Evolutionary conservation across 202 grass and related monocot species (phyloP), one percentile per base, ranked within the genome.

Genomic region (Zizania palustris): DNA sequence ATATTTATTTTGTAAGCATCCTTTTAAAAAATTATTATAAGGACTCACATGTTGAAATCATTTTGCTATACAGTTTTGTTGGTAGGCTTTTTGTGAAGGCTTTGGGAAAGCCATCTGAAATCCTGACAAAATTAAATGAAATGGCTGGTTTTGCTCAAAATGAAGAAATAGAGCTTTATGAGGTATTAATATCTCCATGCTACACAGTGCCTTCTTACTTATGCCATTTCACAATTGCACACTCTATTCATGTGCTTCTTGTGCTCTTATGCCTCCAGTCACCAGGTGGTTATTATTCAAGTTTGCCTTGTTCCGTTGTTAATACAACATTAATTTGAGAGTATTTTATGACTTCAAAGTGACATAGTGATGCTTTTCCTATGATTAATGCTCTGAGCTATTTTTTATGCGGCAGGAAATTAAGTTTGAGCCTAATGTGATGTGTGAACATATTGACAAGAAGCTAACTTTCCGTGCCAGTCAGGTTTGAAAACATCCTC

Each of bases 381-480:
- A 37, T 77, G 12, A 77, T 83, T 35, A 76, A 43, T 34, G 35
- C 65, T 60, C 74, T 87, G 36, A 66, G 62, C 10, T 49, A 68
- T 85, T 54, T 87, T 44, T 83, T 84, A 58, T 69, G 36, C 48
- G 87, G 77, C 80, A 99, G 96, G 96, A 99, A 88, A 95, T 99
- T 77, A 95, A 99, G 80, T 99, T 95, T 44, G 92, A 99, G 62
- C 91, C 91, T 72, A 90, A 68, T 86, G 90, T 95, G 40, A 92
- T 99, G 91, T 99, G 96, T 76, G 92, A 99, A 62, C 91, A 89
- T 72, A 88, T 99, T 68, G 96, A 99, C 62, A 99, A 95, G 87
- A 90, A 80, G 76, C 67, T 95, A 55, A 90, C 80, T 65, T 99
- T 99, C 60, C 82, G 87, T 67, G 84, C 85, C 79, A 99, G 91